Evolutionary conservation across 495 filamentous ascomycete genomes (phyloP), one percentile per base, ranked within the genome.

Genomic region (Xylaria acuta): DNA sequence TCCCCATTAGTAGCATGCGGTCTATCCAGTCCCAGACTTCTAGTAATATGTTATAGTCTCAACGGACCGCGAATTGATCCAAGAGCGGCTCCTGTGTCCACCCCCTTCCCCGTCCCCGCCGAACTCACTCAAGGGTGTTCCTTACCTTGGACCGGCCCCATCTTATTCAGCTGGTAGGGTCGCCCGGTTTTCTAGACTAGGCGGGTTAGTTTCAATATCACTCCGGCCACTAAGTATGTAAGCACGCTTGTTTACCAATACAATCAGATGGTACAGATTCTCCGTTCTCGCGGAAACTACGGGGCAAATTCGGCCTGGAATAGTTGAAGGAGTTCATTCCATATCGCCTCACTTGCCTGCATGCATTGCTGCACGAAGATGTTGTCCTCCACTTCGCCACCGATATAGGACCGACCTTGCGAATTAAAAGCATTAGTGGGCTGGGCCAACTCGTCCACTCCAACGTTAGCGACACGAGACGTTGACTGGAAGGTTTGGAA

Each of bases 331-430:
- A 30, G 60, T 43, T 25, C n/a, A 18, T 64, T 43, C 12, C 22
- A 18, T 43, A 1, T 60, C 38, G 60, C 36, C 36, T 41, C n/a
- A 27, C 59, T 1, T 41, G n/a, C 59, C 38, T 64, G 60, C 60
- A 64, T 64, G 60, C 38, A 43, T 64, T 64, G 27, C 36, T 43
- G 60, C 36, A 64, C 18, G n/a, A 27, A 43, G 38, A 27, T 25
- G 38, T 34, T 43, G 11, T 30, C 60, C 60, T 64, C 38, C 60
- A 64, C 60, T 64, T 64, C 60, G 38, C 38, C 60, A 41, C 60
- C 60, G 60, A 64, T 64, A 64, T 64, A 64, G 60, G 60, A 41
- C 60, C 60, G 60, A 43, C 60, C 36, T 64, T 64, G 38, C 38
- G 20, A 30, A 43, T n/a, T 64, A 22, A 64, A 60, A 60, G 32